phyloP scores from a whole-genome alignment of 306 rosid genomes.

The Rosa multiflora region DNA sequence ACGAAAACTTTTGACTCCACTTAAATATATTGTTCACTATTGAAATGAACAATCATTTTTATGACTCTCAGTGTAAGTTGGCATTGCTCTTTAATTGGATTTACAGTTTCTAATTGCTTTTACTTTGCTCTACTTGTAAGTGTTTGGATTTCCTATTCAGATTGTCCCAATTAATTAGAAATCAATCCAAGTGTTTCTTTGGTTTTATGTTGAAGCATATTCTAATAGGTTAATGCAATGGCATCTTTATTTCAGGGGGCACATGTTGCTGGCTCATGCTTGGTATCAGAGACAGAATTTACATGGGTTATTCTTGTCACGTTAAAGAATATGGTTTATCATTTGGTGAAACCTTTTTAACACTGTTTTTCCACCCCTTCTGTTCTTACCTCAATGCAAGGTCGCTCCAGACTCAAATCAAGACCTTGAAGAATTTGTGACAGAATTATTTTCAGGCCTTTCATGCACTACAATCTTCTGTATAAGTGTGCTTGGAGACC shows the following conservation, averaged over 20 bases:
- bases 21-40: not conserved
- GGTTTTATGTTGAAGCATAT: not conserved
- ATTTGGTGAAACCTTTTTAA: slow-evolving; percentile 27
- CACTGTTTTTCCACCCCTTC: slow-evolving; percentile 3
- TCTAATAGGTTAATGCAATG: slow-evolving; percentile 10
- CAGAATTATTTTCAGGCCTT: slow-evolving; percentile 56
- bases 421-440: slow-evolving; percentile 63
- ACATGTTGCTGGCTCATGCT: slow-evolving; percentile 41
- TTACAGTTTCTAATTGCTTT: not conserved
- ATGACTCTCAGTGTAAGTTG: not conserved
- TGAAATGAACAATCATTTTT: not conserved
- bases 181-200: not conserved
- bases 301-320: slow-evolving; percentile 46
- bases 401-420: slow-evolving; percentile 42
- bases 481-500: slow-evolving; percentile 68
- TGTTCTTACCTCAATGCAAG: slow-evolving; percentile 40
- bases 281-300: slow-evolving; percentile 34
- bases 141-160: not conserved
- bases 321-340: slow-evolving; percentile 14
- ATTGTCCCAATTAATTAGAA: not conserved
- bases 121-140: not conserved
- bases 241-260: slow-evolving; percentile 43
- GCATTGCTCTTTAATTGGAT: not conserved
- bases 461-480: slow-evolving; percentile 63
- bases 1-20: not conserved